These are phyloP conservation scores for Malassezia nana DNA, from an alignment of 1,284 basidiomycete genomes.

Conservation along the genomic window DNA sequence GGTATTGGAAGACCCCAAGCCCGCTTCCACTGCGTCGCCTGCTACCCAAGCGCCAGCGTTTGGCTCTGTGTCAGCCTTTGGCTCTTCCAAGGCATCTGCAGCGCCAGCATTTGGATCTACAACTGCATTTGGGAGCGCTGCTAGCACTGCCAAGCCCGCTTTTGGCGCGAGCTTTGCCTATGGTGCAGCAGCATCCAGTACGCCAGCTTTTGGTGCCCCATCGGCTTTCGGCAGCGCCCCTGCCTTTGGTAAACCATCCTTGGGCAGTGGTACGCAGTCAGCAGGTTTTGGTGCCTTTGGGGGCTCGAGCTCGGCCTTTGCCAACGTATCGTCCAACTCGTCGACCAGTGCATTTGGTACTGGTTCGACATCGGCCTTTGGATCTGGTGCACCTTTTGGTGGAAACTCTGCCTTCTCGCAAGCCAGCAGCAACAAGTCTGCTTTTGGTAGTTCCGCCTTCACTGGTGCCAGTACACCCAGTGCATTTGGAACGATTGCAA, in stretches of 20 bases:
- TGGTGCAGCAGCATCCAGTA: constrained; percentile 18
- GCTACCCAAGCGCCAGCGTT: constrained; percentile 20
- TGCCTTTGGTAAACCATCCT: constrained; percentile 25
- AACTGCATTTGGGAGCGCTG: constrained; percentile 22
- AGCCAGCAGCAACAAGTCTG: constrained; percentile 20
- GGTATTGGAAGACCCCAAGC: too few species aligned
- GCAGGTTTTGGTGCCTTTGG: constrained; percentile 6
- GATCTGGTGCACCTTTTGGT: constrained; percentile 14
- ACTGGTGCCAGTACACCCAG: constrained; percentile 16
- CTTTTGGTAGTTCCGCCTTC: background rate
- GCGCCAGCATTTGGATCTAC: constrained; percentile 21
- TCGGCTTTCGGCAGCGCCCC: constrained; percentile 47
- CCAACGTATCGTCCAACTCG: constrained; percentile 16
- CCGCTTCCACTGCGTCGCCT: background rate
- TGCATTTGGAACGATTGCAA: background rate
- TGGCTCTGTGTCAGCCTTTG: constrained; percentile 24
- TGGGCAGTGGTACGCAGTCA: constrained; percentile 5
- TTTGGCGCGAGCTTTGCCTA: constrained; percentile 25
- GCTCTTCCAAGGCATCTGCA: constrained; percentile 14
- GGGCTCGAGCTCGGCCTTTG: constrained; percentile 12
- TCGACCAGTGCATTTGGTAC: constrained; percentile 24
- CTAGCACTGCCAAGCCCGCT: constrained; percentile 9
- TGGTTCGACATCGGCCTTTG: constrained; percentile 24
- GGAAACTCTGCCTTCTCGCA: constrained; percentile 19
- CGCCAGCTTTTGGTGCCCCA: constrained; percentile 46